Evolutionary conservation across 805 yeast species (phyloP).

Genomic region (Cyberlindnera maclurae): DNA sequence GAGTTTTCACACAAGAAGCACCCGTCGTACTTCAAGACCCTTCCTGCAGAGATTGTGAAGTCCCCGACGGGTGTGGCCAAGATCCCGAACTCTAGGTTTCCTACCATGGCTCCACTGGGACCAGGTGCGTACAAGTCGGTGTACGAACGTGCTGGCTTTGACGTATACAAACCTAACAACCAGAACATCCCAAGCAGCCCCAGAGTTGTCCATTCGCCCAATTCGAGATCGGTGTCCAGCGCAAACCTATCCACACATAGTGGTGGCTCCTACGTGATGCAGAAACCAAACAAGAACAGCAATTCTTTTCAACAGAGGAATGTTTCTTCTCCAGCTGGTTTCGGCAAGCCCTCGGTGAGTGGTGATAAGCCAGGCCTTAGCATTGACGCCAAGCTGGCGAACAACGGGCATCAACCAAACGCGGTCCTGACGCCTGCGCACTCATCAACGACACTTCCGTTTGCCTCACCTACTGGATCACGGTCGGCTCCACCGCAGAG

Average conservation of each 20-base stretch:
- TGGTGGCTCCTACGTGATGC: background rate
- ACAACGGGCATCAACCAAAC: background rate
- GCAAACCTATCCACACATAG: no score
- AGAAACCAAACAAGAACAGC: background rate
- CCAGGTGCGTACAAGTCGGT: conserved; percentile 50
- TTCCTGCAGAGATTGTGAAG: conserved; percentile 20
- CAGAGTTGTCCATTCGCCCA: no score
- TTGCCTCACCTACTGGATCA: no score
- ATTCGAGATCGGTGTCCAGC: no score
- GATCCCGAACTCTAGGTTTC: conserved; percentile 45
- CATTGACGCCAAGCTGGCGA: conserved; percentile 14
- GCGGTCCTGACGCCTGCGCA: no score
- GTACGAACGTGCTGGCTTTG: conserved; percentile 80
- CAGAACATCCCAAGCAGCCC: no score
- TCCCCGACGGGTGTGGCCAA: conserved; percentile 21
- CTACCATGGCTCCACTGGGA: conserved; percentile 58
- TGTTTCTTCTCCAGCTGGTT: no score
- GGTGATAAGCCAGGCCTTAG: background rate
- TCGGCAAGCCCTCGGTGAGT: background rate
- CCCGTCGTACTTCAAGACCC: conserved; percentile 22
- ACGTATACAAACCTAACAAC: conserved; percentile 34
- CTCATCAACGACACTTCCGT: no score
- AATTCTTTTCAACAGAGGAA: no score
- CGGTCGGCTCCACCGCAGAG: no score
- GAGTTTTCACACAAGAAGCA: conserved; percentile 7